Conservation (phyloP, 2,329 filamentous ascomycete species). For the Ophiosphaerella korrae region DNA sequence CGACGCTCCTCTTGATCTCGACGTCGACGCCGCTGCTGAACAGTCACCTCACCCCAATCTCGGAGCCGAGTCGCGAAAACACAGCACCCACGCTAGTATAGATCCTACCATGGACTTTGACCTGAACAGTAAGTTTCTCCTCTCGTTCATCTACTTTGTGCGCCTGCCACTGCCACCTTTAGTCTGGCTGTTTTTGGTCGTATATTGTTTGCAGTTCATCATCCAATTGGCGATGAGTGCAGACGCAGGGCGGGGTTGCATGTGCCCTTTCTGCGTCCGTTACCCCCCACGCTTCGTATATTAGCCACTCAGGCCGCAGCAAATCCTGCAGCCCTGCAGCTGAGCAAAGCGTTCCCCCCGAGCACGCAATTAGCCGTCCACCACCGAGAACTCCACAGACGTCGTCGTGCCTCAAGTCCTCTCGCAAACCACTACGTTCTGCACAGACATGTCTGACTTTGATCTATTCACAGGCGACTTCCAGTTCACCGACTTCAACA, state of each 20-base stretch:
- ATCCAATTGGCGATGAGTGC: constrained; percentile 28
- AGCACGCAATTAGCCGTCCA: constrained; percentile 47
- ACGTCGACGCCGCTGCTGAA: constrained; percentile 35
- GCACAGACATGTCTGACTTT: constrained; percentile 42
- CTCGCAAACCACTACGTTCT: constrained; percentile 6
- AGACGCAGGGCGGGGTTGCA: constrained; percentile 35
- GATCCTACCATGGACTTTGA: constrained; percentile 43
- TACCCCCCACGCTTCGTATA: constrained; percentile 33
- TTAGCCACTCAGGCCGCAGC: constrained; percentile 31
- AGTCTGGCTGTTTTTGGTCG: constrained; percentile 17
- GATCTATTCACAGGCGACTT: constrained; percentile 49
- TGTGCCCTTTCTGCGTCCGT: constrained; percentile 27
- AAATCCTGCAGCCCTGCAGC: constrained; percentile 25
- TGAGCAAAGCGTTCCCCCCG: constrained; percentile 25
- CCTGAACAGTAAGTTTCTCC: constrained; percentile 38
- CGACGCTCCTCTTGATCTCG: constrained; percentile 31
- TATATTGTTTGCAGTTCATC: constrained; percentile 16
- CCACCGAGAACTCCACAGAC: constrained; percentile 15
- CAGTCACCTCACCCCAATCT: constrained; percentile 17
- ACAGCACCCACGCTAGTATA: constrained; percentile 17
- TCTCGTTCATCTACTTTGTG: constrained; percentile 8
- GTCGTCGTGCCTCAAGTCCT: constrained; percentile 10
- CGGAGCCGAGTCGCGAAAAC: constrained; percentile 19
- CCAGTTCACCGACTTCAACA: constrained; percentile 54
- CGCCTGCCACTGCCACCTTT: constrained; percentile 12